Percentiles rank a stretch among this genome's conserved stretches.
phyloP scores from a whole-genome alignment of 2,329 filamentous ascomycete species.

The Raffaelea albimanens region DNA sequence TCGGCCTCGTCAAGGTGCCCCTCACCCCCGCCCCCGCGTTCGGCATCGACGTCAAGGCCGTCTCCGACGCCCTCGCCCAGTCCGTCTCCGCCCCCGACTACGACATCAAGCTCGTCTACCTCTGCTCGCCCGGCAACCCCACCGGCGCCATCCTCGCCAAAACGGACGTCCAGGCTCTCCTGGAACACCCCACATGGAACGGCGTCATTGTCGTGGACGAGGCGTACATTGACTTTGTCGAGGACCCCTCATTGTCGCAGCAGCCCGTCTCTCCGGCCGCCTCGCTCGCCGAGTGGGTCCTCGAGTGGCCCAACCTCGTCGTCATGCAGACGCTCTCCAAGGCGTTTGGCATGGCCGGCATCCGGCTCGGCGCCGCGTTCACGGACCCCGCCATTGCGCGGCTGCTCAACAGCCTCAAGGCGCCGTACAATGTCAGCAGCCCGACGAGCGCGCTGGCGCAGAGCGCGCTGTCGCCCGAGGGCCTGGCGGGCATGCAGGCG shows the following conservation, averaged over 20 bases:
- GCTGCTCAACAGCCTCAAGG: slow-evolving; percentile 86
- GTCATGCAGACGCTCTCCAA: slow-evolving; percentile 97
- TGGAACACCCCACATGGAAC: slow-evolving; percentile 89
- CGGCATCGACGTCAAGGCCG: slow-evolving; percentile 59
- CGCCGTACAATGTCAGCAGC: slow-evolving; percentile 89
- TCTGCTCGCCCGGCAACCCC: slow-evolving; percentile 93
- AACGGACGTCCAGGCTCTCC: slow-evolving; percentile 59
- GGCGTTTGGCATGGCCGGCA: slow-evolving; percentile 90
- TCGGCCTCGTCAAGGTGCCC: slow-evolving; percentile 78
- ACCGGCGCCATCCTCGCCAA: slow-evolving; percentile 74
- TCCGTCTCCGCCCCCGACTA: slow-evolving; percentile 22
- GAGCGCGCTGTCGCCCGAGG: slow-evolving; percentile 57
- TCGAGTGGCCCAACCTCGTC: slow-evolving; percentile 88
- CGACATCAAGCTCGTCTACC: slow-evolving; percentile 77
- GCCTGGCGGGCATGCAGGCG: slow-evolving; percentile 61
- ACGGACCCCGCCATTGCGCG: slow-evolving; percentile 62
- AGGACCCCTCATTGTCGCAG: no score
- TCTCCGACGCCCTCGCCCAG: slow-evolving; percentile 49
- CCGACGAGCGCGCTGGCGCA: slow-evolving; percentile 75
- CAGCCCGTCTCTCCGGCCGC: no score
- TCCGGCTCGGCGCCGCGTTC: slow-evolving; percentile 82
- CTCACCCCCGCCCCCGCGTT: slow-evolving; percentile 65
- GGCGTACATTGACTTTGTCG: slow-evolving; percentile 90
- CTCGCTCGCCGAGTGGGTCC: slow-evolving; percentile 83
- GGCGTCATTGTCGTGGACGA: slow-evolving; percentile 90